phyloP scores from a whole-genome alignment of 192 early-diverging fungal species.

The Dissophora globulifera region DNA sequence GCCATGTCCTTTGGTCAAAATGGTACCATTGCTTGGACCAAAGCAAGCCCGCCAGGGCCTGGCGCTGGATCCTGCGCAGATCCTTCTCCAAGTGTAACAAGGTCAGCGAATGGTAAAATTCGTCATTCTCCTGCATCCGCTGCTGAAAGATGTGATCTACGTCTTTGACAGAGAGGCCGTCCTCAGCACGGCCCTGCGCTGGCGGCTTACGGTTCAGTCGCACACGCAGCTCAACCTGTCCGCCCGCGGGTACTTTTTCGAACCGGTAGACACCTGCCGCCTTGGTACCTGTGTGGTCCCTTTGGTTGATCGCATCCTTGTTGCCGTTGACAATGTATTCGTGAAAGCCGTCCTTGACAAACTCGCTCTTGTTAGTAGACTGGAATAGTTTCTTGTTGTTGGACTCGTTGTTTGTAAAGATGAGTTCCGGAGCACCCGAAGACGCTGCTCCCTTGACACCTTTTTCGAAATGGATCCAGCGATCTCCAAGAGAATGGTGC shows the following conservation, averaged over 20 bases:
- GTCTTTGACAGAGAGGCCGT: background rate
- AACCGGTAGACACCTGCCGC: slow-evolving; percentile 57
- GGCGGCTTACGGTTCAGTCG: slow-evolving; percentile 21
- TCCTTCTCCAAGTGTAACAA: slow-evolving; percentile 15
- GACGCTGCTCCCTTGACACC: background rate
- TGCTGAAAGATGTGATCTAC: slow-evolving; percentile 25
- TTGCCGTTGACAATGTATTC: slow-evolving; percentile 52
- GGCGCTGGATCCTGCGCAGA: slow-evolving; percentile 22
- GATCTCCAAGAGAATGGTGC: slow-evolving; percentile 23
- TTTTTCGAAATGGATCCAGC: slow-evolving; percentile 33
- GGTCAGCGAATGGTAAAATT: slow-evolving; percentile 16
- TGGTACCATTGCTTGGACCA: slow-evolving; percentile 53
- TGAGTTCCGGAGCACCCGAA: slow-evolving; percentile 18
- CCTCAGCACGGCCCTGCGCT: background rate
- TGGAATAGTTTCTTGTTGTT: slow-evolving; percentile 55
- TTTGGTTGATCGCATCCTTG: slow-evolving; percentile 41
- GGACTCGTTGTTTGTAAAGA: slow-evolving; percentile 66
- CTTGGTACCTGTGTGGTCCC: slow-evolving; percentile 57
- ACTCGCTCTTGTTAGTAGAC: slow-evolving; percentile 43
- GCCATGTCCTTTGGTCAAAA: slow-evolving; percentile 46
- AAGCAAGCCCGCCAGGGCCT: slow-evolving; percentile 45
- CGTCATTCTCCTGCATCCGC: slow-evolving; percentile 24
- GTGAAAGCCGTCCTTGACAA: slow-evolving; percentile 61
- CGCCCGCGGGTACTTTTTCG: slow-evolving; percentile 53
- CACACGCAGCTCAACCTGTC: slow-evolving; percentile 33